phyloP scores from a whole-genome alignment of 176 grass and related monocot genomes.

The Triticum turgidum region DNA sequence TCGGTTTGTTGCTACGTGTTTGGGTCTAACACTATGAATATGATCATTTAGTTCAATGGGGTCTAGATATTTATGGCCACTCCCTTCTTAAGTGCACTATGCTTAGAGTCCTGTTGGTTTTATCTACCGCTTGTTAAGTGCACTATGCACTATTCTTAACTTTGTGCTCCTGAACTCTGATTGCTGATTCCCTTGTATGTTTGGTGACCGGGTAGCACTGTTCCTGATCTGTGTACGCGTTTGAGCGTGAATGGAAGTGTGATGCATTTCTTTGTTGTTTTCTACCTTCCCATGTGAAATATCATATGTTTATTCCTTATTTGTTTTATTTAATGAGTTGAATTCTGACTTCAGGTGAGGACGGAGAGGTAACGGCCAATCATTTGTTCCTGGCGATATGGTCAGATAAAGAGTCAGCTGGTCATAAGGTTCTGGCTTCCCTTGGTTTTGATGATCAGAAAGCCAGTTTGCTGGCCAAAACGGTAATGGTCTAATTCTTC shows the following conservation, averaged over 20 bases:
- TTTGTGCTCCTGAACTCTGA: background rate
- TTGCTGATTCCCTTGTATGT: background rate
- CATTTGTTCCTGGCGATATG: slow-evolving; percentile 86
- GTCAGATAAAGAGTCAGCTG: slow-evolving; percentile 77
- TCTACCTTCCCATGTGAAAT: slow-evolving; percentile 3
- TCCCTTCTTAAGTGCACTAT: background rate
- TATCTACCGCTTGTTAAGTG: background rate
- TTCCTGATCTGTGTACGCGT: background rate
- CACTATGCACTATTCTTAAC: background rate
- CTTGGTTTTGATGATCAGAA: slow-evolving; percentile 82
- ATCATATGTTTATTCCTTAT: background rate
- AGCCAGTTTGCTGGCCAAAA: slow-evolving; percentile 60
- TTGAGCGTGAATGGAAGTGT: slow-evolving; percentile 6
- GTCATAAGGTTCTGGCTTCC: slow-evolving; percentile 74
- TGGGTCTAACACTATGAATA: slow-evolving; percentile 2
- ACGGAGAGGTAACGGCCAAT: slow-evolving; percentile 76
- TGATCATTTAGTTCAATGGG: background rate
- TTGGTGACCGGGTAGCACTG: background rate
- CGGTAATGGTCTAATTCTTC: slow-evolving; percentile 47
- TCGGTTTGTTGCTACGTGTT: slow-evolving; percentile 17
- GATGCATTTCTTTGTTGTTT: background rate
- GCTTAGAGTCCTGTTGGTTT: slow-evolving; percentile 3
- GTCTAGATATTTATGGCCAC: background rate
- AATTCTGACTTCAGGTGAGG: slow-evolving; percentile 43
- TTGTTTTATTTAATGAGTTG: slow-evolving; percentile 17